A percentile compares a stretch with the other conserved stretches of the same genome.
Conservation (phyloP, 2,329 filamentous ascomycete genomes). For the Didymella glomerata region DNA sequence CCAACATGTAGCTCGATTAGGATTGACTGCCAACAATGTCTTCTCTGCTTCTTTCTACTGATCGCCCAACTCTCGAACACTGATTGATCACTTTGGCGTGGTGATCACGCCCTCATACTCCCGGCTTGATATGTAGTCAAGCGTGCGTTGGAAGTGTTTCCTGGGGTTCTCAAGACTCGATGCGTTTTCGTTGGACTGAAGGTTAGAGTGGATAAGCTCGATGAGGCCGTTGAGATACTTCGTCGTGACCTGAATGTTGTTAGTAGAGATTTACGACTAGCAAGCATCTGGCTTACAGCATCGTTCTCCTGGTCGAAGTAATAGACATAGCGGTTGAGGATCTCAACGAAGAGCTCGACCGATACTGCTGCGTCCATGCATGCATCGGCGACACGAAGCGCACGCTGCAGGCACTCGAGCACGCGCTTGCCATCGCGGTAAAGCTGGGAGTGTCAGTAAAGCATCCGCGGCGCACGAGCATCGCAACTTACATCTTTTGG, state of each 20-base stretch:
- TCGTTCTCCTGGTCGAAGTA: constrained; percentile 99
- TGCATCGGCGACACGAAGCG: constrained; percentile 93
- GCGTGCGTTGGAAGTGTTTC: constrained; percentile 91
- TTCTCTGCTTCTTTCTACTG: background rate
- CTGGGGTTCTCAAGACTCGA: constrained; percentile 85
- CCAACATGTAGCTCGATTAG: constrained; percentile 1
- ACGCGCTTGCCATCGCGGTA: constrained; percentile 98
- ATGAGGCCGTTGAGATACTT: constrained; percentile 99
- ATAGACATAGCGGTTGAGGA: constrained; percentile 97
- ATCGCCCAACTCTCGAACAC: background rate
- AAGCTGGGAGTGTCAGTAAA: constrained; percentile 59
- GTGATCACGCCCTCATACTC: constrained; percentile 93
- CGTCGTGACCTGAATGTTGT: constrained; percentile 74
- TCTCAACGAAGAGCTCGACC: constrained; percentile 98
- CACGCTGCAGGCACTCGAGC: constrained; percentile 93
- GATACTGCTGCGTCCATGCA: constrained; percentile 99
- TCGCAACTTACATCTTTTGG: constrained; percentile 72
- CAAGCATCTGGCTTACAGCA: constrained; percentile 65
- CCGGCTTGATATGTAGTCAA: constrained; percentile 90
- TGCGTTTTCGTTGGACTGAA: constrained; percentile 85
- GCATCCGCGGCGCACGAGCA: background rate
- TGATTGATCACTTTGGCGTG: constrained; percentile 59
- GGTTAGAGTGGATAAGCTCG: constrained; percentile 96
- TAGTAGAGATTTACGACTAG: background rate
- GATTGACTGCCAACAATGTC: constrained; percentile 5